Conservation (phyloP, 108 stramenopile genomes). For the Asterionellopsis glacialis region DNA sequence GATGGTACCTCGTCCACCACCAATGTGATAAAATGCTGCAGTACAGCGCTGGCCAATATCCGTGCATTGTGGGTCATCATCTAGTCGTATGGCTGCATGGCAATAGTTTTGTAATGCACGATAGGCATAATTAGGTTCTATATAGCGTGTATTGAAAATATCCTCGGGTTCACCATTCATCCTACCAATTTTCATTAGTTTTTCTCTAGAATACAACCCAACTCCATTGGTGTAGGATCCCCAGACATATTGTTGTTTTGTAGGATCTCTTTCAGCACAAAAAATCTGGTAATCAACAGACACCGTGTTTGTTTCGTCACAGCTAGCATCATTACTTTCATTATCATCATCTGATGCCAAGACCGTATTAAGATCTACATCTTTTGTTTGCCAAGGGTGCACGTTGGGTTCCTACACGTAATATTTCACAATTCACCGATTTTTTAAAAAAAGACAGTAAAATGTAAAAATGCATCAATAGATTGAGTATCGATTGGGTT, state of each 20-base stretch:
- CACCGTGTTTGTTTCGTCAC: neutral
- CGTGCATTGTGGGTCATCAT: slow-evolving; percentile 10
- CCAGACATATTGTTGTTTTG: slow-evolving; percentile 15
- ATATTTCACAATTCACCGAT: too few relatives aligned
- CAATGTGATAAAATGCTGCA: slow-evolving; percentile 46
- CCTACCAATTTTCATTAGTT: slow-evolving; percentile 25
- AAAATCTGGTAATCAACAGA: slow-evolving; percentile 31
- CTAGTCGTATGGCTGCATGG: slow-evolving; percentile 17
- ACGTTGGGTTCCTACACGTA: too few relatives aligned
- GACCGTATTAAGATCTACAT: neutral
- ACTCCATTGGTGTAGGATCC: slow-evolving; percentile 48
- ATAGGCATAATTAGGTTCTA: slow-evolving; percentile 35
- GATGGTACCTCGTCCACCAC: slow-evolving; percentile 41
- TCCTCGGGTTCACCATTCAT: slow-evolving; percentile 48
- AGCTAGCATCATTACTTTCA: neutral
- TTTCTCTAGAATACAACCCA: slow-evolving; percentile 28
- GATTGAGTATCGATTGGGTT: too few relatives aligned
- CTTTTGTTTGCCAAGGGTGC: neutral
- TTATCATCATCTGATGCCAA: neutral
- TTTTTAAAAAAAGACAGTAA: too few relatives aligned
- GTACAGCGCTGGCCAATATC: slow-evolving; percentile 21
- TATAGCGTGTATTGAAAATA: slow-evolving; percentile 34
- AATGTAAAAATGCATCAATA: too few relatives aligned
- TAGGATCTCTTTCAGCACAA: slow-evolving; percentile 17
- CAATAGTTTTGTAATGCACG: slow-evolving; percentile 19